phyloP scores from a whole-genome alignment of 805 yeast genomes.

The Yamadazyma laniorum region DNA sequence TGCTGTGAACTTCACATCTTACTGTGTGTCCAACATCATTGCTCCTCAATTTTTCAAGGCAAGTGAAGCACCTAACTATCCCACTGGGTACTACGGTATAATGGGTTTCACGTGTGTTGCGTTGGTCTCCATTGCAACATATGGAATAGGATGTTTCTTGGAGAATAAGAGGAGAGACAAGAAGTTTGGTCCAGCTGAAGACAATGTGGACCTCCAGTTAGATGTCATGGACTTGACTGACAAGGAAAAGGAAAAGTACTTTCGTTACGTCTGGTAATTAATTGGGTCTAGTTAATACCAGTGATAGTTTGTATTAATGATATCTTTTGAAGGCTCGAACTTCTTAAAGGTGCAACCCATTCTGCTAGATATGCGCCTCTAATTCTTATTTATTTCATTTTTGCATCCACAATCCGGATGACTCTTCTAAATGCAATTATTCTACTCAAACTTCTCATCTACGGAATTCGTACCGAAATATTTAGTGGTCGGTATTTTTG shows the following conservation, averaged over 20 bases:
- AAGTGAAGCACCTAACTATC: slow-evolving; percentile 48
- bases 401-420: too few species aligned
- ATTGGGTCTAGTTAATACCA: too few species aligned
- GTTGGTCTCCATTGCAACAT: slow-evolving; percentile 39
- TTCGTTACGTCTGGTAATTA: slow-evolving; percentile 15
- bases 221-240: slow-evolving; percentile 53
- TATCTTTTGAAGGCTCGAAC: too few species aligned
- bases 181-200: slow-evolving; percentile 23
- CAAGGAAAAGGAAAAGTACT: slow-evolving; percentile 46
- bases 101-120: slow-evolving; percentile 47
- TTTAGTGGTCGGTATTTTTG: slow-evolving; percentile 4
- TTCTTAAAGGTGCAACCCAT: too few species aligned
- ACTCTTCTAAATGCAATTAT: too few species aligned
- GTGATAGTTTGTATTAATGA: too few species aligned
- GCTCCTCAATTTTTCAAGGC: slow-evolving; percentile 55
- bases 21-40: slow-evolving; percentile 51
- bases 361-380: too few species aligned
- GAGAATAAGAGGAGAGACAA: slow-evolving; percentile 55
- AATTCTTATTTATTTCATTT: too few species aligned
- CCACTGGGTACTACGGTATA: slow-evolving; percentile 55
- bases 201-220: slow-evolving; percentile 39
- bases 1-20: slow-evolving; percentile 45
- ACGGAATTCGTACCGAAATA: too few species aligned
- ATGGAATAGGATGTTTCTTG: slow-evolving; percentile 42
- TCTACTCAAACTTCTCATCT: too few species aligned